These are phyloP conservation scores for Phytophthora nicotianae DNA, from an alignment of 352 stramenopile species.

Conservation along the genomic window DNA sequence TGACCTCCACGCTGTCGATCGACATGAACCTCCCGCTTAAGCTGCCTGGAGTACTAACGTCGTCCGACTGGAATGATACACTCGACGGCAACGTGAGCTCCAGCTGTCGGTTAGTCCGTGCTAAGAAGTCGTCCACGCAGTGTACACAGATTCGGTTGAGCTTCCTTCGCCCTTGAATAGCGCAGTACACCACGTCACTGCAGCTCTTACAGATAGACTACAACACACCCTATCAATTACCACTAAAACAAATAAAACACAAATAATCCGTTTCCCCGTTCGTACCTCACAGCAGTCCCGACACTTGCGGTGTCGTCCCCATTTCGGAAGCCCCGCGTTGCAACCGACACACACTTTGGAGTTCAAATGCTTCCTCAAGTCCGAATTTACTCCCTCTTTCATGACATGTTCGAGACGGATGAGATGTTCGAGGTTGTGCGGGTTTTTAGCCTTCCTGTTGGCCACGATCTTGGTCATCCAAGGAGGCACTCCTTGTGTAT, in stretches of 20 bases:
- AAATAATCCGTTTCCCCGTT: constrained; percentile 2
- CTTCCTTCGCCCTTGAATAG: constrained; percentile 64
- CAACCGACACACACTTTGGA: constrained; percentile 55
- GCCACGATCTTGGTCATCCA: constrained; percentile 73
- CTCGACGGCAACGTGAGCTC: constrained; percentile 31
- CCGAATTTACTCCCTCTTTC: constrained; percentile 57
- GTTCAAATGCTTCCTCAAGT: constrained; percentile 35
- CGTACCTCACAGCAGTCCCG: constrained; percentile 65
- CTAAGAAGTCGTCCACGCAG: constrained; percentile 49
- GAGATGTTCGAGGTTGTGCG: constrained; percentile 64
- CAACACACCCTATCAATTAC: background rate
- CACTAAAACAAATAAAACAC: background rate
- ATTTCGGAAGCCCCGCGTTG: constrained; percentile 52
- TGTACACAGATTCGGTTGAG: constrained; percentile 75
- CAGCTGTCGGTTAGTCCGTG: constrained; percentile 31
- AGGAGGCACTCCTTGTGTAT: constrained; percentile 62
- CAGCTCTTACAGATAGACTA: constrained; percentile 64
- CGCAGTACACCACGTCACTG: constrained; percentile 65
- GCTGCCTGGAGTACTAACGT: constrained; percentile 13
- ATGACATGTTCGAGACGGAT: constrained; percentile 60
- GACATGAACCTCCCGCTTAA: constrained; percentile 22
- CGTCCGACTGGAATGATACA: constrained; percentile 32
- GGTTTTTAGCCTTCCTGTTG: constrained; percentile 62
- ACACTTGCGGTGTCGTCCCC: constrained; percentile 51
- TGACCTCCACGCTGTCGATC: constrained; percentile 10